Base-by-base conservation (phyloP, 169 alveolate genomes). In the Cryptosporidium viatorum region DNA sequence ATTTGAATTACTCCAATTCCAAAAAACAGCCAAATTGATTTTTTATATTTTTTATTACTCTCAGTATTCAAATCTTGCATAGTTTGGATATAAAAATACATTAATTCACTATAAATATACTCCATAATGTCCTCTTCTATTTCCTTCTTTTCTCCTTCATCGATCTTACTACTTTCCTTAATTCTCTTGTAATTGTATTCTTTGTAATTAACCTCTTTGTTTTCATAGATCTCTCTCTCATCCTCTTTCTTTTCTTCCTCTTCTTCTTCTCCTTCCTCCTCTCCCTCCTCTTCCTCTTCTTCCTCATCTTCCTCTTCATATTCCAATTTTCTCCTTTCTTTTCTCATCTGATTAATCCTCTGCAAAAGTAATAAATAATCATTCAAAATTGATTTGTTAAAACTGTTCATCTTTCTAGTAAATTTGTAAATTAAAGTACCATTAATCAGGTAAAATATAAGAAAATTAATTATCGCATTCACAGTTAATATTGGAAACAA, bases 381-480 rank as follows among this genome's bases (percentile, higher is more conserved):
- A n/a, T 37, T 65, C 26, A 31, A 35, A 35, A 65, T 29, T 26
- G 71, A 65, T 10, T 65, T 65, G 3, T 33, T 33, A 29, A 65
- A 65, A 8, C 29, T 37, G 48, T 10, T 31, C 6, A 65, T 33
- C 71, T 37, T 65, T 26, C 26, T 33, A 18, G 50, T 65, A 12
- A 65, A 65, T 33, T 14, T 8, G 26, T 65, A 65, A 16, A 65
- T 65, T 33, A 65, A 35, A 21, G 71, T 37, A 1, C 71, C 71
- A 35, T 65, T 65, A 65, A 65, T 31, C 3, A 65, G 14, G 50
- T 65, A 65, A 35, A 65, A 65, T 65, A 65, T 65, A n/a, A 65
- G 29, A 35, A 65, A 65, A 10, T 65, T 65, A 31, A 65, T 65
- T 5, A 35, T 12, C 8, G 71, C 52, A 65, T 65, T 65, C 6